Percentiles rank a stretch among this genome's conserved stretches.
phyloP scores from a whole-genome alignment of 2,329 filamentous ascomycete species.

The Domatiomyces catenatus region DNA sequence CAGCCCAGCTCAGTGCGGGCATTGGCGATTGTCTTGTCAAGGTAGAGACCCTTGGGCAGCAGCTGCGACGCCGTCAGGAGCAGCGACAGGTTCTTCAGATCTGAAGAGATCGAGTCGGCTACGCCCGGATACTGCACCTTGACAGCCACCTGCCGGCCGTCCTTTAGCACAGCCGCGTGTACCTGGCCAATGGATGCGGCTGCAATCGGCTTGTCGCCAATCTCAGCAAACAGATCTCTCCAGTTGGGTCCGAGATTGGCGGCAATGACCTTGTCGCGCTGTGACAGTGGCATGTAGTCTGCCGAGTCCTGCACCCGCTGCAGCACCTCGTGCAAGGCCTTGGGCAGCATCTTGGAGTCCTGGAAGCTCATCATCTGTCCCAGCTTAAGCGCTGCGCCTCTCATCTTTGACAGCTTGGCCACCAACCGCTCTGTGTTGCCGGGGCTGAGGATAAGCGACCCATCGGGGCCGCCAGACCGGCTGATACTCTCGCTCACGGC shows the following conservation, averaged over 20 bases:
- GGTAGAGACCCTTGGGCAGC: constrained; percentile 77
- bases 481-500: constrained; percentile 74
- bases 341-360: constrained; percentile 86
- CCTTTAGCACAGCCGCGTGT: constrained; percentile 67
- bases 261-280: constrained; percentile 69
- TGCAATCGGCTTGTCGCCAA: constrained; percentile 83
- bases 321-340: constrained; percentile 71
- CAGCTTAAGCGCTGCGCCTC: constrained; percentile 88
- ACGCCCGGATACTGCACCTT: constrained; percentile 98
- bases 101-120: constrained; percentile 87
- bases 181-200: constrained; percentile 96
- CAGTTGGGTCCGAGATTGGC: constrained; percentile 69
- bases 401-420: constrained; percentile 84
- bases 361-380: constrained; percentile 98
- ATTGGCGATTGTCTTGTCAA: constrained; percentile 95
- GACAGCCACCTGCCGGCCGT: constrained; percentile 65
- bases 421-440: constrained; percentile 89
- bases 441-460: constrained; percentile 74
- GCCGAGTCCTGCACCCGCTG: constrained; percentile 91
- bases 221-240: constrained; percentile 67
- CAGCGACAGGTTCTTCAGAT: constrained; percentile 82
- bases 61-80: constrained; percentile 81
- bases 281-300: constrained; percentile 93
- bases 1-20: constrained; percentile 80
- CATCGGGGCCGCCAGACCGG: constrained; percentile 56